Percentiles rank a stretch among this genome's conserved stretches.
phyloP scores from a whole-genome alignment of 139 green algal species.

The Eudorina sp. region DNA sequence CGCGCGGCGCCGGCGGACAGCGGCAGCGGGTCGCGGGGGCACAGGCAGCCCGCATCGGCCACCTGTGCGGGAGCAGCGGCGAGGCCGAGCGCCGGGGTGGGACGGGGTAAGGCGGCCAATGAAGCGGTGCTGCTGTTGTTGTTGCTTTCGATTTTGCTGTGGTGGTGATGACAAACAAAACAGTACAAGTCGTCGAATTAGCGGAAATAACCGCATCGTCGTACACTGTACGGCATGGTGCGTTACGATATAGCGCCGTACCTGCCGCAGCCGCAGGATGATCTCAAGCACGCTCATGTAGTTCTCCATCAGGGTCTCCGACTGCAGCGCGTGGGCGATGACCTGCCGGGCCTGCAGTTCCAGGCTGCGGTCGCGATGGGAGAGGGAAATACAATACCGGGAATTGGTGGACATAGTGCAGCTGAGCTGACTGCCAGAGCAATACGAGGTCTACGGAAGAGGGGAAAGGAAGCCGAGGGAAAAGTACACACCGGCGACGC shows the following conservation, averaged over 20 bases:
- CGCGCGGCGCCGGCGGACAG: background rate
- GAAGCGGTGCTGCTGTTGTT: too few relatives aligned
- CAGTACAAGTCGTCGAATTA: too few relatives aligned
- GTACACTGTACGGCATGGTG: too few relatives aligned
- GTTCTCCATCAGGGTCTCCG: conserved; percentile 66
- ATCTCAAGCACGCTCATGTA: conserved; percentile 77
- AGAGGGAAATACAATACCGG: background rate
- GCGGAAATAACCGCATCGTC: too few relatives aligned
- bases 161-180: too few relatives aligned
- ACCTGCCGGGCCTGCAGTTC: conserved; percentile 58
- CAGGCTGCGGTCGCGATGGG: conserved; percentile 47
- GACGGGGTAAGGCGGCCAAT: background rate
- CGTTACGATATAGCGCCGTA: too few relatives aligned
- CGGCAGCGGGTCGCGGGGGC: background rate
- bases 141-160: too few relatives aligned
- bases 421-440: too few relatives aligned
- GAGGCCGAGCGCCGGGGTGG: too few relatives aligned
- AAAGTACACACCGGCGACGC: too few relatives aligned
- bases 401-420: background rate
- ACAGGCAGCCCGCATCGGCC: conserved; percentile 51
- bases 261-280: conserved; percentile 73
- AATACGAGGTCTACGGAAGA: too few relatives aligned
- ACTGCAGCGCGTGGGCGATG: conserved; percentile 49
- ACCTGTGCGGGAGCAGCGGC: conserved; percentile 52
- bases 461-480: too few relatives aligned